Percentiles rank a stretch among this genome's conserved stretches.
Conservation (phyloP, 1,284 basidiomycete genomes). For the Grifola frondosa region DNA sequence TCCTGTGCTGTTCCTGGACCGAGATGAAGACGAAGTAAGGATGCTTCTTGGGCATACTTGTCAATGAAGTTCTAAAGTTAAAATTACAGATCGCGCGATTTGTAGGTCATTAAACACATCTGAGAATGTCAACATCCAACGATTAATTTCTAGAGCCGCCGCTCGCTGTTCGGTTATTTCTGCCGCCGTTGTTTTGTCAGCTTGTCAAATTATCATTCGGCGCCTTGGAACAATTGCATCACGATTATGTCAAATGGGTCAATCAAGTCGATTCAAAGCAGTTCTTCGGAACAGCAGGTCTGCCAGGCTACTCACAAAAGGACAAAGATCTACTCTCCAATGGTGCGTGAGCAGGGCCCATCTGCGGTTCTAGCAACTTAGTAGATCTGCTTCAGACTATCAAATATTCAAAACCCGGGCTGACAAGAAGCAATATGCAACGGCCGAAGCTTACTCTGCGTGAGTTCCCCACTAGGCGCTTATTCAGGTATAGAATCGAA, state of each 20-base stretch:
- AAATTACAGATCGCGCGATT: slow-evolving; percentile 15
- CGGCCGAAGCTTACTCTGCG: slow-evolving; percentile 59
- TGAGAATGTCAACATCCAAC: no score
- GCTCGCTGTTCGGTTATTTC: slow-evolving; percentile 81
- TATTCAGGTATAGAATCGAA: neutral
- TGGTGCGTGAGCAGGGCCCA: slow-evolving; percentile 32
- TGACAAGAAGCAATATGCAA: slow-evolving; percentile 66
- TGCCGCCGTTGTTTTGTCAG: slow-evolving; percentile 70
- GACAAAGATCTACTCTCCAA: slow-evolving; percentile 59
- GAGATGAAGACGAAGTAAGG: slow-evolving; percentile 29
- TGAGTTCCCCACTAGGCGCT: no score
- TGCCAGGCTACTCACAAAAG: slow-evolving; percentile 40
- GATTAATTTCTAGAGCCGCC: slow-evolving; percentile 43
- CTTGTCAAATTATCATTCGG: slow-evolving; percentile 74
- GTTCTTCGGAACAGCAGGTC: slow-evolving; percentile 26
- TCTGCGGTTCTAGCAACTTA: neutral
- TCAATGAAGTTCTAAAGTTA: neutral
- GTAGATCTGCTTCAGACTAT: slow-evolving; percentile 37
- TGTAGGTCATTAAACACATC: slow-evolving; percentile 17
- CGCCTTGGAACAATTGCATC: slow-evolving; percentile 59
- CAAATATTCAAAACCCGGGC: slow-evolving; percentile 63
- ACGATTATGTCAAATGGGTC: slow-evolving; percentile 66
- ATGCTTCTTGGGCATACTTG: no score
- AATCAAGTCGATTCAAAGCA: slow-evolving; percentile 41
- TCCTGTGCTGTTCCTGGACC: slow-evolving; percentile 14